Percentiles rank a stretch among this genome's conserved stretches.
Evolutionary conservation across 345 rosid genomes (phyloP).

Genomic region (Linum tenue): DNA sequence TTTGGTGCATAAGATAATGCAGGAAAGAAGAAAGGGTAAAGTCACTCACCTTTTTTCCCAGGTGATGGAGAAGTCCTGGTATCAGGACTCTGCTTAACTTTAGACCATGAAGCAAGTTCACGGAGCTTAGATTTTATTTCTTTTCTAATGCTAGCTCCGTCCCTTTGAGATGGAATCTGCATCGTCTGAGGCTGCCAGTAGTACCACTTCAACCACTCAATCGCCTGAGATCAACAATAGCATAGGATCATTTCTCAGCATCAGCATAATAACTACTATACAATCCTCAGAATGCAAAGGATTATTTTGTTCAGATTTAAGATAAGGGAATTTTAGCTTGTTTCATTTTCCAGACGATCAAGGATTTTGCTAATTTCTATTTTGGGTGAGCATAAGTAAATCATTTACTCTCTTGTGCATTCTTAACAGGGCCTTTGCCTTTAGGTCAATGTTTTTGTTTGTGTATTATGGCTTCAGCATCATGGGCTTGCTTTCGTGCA

Average conservation of each 20-base stretch:
- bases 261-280: not conserved
- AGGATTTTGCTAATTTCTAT: not conserved
- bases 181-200: slow-evolving; percentile 76
- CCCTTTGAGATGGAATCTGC: slow-evolving; percentile 46
- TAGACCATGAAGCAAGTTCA: slow-evolving; percentile 44
- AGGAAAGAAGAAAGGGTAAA: slow-evolving; percentile 5
- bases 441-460: no score
- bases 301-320: not conserved
- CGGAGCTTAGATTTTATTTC: slow-evolving; percentile 56
- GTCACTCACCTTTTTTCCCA: slow-evolving; percentile 36
- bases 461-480: no score
- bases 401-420: no score
- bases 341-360: not conserved
- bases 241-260: not conserved
- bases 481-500: no score
- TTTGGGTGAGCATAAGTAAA: not conserved
- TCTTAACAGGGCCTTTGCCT: no score
- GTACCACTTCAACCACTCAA: slow-evolving; percentile 71
- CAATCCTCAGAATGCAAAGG: not conserved
- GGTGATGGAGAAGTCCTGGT: slow-evolving; percentile 26
- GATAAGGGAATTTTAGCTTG: not conserved
- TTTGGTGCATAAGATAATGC: not conserved
- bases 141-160: slow-evolving; percentile 41
- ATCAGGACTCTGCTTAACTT: slow-evolving; percentile 30
- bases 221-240: slow-evolving; percentile 44